A percentile compares a stretch with the other conserved stretches of the same genome.
Evolutionary conservation across 2,329 filamentous ascomycete species (phyloP).

Genomic region (Colletotrichum sp.): DNA sequence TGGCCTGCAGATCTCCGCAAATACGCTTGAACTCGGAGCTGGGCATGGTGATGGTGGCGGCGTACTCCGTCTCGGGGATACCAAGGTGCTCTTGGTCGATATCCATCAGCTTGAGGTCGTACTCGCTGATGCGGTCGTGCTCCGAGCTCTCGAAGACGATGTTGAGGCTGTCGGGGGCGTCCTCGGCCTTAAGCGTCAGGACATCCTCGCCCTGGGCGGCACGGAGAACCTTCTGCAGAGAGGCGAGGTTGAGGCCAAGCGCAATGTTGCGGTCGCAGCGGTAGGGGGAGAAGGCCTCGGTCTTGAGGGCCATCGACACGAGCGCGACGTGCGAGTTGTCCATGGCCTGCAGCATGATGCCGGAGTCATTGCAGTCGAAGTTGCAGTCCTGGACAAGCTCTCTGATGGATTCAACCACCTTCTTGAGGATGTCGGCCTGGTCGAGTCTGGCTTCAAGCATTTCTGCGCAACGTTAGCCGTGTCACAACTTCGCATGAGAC

Average conservation of each 20-base stretch:
- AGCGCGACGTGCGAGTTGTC: constrained; percentile 99
- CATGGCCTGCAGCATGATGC: constrained; percentile 98
- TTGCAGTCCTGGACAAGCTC: constrained; percentile 99
- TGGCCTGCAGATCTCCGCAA: constrained; percentile 86
- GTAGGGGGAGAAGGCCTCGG: constrained; percentile 92
- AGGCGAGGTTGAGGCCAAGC: constrained; percentile 94
- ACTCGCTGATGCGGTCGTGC: constrained; percentile 94
- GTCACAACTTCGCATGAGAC: not conserved
- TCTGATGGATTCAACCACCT: constrained; percentile 99
- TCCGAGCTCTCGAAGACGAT: constrained; percentile 90
- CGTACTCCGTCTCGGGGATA: constrained; percentile 98
- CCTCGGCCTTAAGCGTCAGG: constrained; percentile 95
- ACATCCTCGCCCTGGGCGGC: constrained; percentile 94
- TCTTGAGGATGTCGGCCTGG: constrained; percentile 93
- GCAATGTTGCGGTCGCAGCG: constrained; percentile 99
- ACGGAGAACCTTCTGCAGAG: constrained; percentile 95
- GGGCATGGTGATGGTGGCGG: constrained; percentile 89
- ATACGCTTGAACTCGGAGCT: constrained; percentile 91
- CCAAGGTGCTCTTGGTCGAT: constrained; percentile 99
- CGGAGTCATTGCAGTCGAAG: constrained; percentile 99
- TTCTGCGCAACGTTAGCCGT: constrained; percentile 46
- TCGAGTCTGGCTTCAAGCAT: constrained; percentile 98
- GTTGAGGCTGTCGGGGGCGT: constrained; percentile 94
- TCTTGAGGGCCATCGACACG: constrained; percentile 98
- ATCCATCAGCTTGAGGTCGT: constrained; percentile 99